Base-by-base conservation (phyloP, 768 basidiomycete species). In the Coprinellus micaceus region DNA sequence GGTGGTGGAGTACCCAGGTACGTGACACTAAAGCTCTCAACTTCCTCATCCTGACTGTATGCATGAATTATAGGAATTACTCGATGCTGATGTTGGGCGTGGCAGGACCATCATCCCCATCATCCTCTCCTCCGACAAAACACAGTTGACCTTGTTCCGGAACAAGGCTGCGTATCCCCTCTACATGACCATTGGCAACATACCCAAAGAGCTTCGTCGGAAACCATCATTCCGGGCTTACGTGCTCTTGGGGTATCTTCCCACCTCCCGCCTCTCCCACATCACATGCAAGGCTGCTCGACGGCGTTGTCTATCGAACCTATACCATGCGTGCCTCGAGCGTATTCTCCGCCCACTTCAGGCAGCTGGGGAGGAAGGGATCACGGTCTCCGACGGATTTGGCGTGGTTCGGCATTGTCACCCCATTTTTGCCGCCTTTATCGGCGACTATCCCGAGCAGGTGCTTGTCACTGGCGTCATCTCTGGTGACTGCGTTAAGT, bases 1-100 rank as follows among this genome's bases (percentile, higher is more conserved):
- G 81, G 81, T 81, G 79, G 81, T 81, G 79, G 79, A 43, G 46
- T 12, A 74, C 69, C 1, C 80, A 81, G 68, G 80, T 79, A 57
- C 26, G 71, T 61, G 12, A 26, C 25, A 10, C 22, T n/a, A n/a
- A n/a, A n/a, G 13, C 41, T 12, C 13, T 26, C 13, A 22, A 13
- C 21, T 47, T n/a, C 33, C 33, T 6, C 13, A 33, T 33, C 33
- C 13, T n/a, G n/a, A n/a, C n/a, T n/a, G n/a, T n/a, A n/a, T n/a
- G n/a, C n/a, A n/a, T n/a, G 36, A 9, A 37, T 37, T 37, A 37
- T 37, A 17, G 36, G 9, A 9, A 37, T 37, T n/a, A n/a, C n/a
- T n/a, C n/a, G n/a, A n/a, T 21, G 40, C 13, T 21, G 40, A 6
- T 43, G 54, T 52, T 19, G 47, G 2, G 39, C 71, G 4, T 2